Percentiles rank a stretch among this genome's conserved stretches.
These are phyloP conservation scores for Aureobasidium melanogenum DNA, from an alignment of 2,329 filamentous ascomycete species.

Conservation along the genomic window DNA sequence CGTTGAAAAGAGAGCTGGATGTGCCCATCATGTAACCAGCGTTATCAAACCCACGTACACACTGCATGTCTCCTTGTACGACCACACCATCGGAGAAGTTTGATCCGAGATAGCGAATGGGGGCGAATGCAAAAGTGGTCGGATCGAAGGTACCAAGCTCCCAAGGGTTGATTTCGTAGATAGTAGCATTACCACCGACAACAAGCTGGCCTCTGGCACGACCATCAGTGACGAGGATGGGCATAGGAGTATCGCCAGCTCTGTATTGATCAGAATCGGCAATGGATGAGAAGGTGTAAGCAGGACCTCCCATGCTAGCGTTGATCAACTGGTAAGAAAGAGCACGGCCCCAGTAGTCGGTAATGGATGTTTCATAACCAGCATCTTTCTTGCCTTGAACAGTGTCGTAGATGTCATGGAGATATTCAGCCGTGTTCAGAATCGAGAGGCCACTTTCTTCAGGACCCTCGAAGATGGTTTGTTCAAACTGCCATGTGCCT, in stretches of 20 bases:
- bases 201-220: conserved; percentile 53
- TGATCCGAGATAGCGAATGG: conserved; percentile 62
- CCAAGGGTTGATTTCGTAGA: conserved; percentile 71
- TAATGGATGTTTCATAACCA: conserved; percentile 62
- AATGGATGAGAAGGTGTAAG: conserved; percentile 77
- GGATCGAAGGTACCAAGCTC: conserved; percentile 73
- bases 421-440: conserved; percentile 54
- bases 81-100: conserved; percentile 58
- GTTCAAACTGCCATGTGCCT: conserved; percentile 54
- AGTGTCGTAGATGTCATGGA: conserved; percentile 46
- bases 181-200: conserved; percentile 62
- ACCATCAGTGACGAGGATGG: conserved; percentile 62
- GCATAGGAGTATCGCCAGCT: conserved; percentile 58
- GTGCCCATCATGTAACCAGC: conserved; percentile 79
- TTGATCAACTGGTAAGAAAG: conserved; percentile 82
- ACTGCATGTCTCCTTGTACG: conserved; percentile 44
- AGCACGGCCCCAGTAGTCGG: conserved; percentile 80
- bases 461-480: conserved; percentile 54
- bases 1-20: conserved; percentile 76
- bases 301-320: conserved; percentile 61
- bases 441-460: conserved; percentile 42
- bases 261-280: conserved; percentile 54
- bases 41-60: conserved; percentile 75
- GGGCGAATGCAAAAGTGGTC: conserved; percentile 61
- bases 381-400: conserved; percentile 55